phyloP scores from a whole-genome alignment of 257 asterid genomes.

The Ilex aquifolium region DNA sequence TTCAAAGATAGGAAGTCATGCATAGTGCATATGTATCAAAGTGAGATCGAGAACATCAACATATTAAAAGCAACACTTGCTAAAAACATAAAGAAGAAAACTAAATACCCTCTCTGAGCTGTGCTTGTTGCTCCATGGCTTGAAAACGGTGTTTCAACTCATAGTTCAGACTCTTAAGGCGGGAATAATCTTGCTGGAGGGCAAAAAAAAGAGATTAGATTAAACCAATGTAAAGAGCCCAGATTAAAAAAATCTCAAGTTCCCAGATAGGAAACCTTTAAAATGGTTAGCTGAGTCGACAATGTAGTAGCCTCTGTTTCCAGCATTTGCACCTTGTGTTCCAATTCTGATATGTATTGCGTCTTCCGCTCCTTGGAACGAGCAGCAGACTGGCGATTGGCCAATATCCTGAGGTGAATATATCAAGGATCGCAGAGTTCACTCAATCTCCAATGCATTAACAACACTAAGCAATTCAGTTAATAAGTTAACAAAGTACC shows the following conservation, averaged over 20 bases:
- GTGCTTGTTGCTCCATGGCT: constrained; percentile 85
- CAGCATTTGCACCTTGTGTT: constrained; percentile 80
- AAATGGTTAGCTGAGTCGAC: constrained; percentile 58
- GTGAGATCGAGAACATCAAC: neutral
- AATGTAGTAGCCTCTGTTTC: constrained; percentile 72
- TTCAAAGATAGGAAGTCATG: too few species aligned
- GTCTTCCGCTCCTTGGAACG: constrained; percentile 92
- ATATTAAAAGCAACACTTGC: neutral
- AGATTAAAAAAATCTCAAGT: constrained; percentile 2
- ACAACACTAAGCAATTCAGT: too few species aligned
- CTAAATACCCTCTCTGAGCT: constrained; percentile 71
- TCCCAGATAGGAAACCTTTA: constrained; percentile 43
- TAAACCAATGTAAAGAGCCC: constrained; percentile 6
- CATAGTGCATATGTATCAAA: too few species aligned
- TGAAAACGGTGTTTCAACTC: constrained; percentile 83
- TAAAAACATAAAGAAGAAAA: constrained; percentile 10
- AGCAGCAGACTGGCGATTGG: constrained; percentile 94
- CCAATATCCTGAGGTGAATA: constrained; percentile 56
- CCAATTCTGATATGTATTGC: constrained; percentile 88
- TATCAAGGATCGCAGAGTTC: too few species aligned
- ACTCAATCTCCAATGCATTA: too few species aligned
- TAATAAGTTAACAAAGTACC: constrained; percentile 31
- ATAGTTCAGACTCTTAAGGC: constrained; percentile 57
- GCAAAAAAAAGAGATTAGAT: constrained; percentile 4
- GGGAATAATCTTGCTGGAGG: constrained; percentile 57